phyloP scores from a whole-genome alignment of 108 stramenopile species.

The Pseudonitzschia delicatissima region DNA sequence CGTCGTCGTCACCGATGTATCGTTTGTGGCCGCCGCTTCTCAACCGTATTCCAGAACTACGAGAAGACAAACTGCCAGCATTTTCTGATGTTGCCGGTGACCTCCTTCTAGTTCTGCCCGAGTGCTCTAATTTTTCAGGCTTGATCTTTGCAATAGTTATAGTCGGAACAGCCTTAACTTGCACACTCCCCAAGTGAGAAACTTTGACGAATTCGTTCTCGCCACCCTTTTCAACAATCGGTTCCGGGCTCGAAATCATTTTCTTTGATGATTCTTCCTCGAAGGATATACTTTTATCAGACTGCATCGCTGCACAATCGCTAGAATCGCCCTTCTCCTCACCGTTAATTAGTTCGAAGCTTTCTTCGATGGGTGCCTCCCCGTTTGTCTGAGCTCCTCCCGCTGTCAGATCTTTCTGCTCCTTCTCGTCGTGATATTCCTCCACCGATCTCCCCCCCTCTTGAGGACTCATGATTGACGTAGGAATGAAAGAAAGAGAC shows the following conservation, averaged over 20 bases:
- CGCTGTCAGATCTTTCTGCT: background rate
- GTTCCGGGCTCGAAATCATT: slow-evolving; percentile 9
- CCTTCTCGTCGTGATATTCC: background rate
- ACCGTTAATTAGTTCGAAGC: background rate
- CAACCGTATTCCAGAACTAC: background rate
- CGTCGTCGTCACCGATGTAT: background rate
- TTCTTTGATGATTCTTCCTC: background rate
- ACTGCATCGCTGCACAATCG: background rate
- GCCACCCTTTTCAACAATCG: slow-evolving; percentile 19
- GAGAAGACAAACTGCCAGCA: background rate
- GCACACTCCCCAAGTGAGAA: slow-evolving; percentile 18
- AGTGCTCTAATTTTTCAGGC: background rate
- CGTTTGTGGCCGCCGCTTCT: background rate
- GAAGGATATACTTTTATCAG: background rate
- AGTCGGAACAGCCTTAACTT: slow-evolving; percentile 4
- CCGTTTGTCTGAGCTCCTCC: background rate
- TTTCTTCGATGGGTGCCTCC: background rate
- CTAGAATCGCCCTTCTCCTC: background rate
- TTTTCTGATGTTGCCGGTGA: background rate
- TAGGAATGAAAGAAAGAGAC: too few species aligned
- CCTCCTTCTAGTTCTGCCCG: background rate
- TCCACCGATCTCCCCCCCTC: background rate
- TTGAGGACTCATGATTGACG: background rate
- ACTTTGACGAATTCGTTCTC: slow-evolving; percentile 30
- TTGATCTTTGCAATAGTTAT: background rate